Percentiles rank a stretch among this genome's conserved stretches.
Evolutionary conservation across 306 rosid genomes (phyloP).

Genomic region (Urtica urens): DNA sequence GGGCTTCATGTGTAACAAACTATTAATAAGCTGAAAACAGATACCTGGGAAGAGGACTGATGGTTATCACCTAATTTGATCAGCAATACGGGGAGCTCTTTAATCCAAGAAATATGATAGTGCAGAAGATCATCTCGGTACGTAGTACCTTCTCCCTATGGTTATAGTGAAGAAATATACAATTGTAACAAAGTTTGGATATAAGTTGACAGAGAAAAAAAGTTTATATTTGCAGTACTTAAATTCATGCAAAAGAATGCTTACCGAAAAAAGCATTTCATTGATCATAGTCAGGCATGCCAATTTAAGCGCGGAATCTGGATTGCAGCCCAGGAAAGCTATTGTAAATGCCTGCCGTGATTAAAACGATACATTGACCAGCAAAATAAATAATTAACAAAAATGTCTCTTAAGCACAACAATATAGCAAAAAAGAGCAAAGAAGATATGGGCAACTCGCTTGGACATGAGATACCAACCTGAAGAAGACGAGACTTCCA

Average conservation of each 20-base stretch:
- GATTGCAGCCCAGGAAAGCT: constrained; percentile 59
- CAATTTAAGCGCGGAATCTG: constrained; percentile 54
- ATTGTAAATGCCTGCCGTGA: constrained; percentile 84
- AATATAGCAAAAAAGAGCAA: not conserved
- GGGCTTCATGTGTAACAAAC: constrained; percentile 8
- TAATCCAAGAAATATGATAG: constrained; percentile 55
- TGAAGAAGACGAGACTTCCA: constrained; percentile 71
- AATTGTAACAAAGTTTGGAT: too few relatives aligned
- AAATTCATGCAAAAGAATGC: constrained; percentile 24
- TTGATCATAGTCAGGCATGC: constrained; percentile 62
- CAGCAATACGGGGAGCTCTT: constrained; percentile 61
- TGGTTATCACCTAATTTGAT: constrained; percentile 54
- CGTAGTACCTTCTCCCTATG: constrained; percentile 35
- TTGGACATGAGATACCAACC: constrained; percentile 40
- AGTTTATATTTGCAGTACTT: not conserved
- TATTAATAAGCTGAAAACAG: constrained; percentile 10
- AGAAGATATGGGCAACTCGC: not conserved
- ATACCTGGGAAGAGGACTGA: constrained; percentile 52
- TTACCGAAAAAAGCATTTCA: constrained; percentile 65
- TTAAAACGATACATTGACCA: constrained; percentile 7
- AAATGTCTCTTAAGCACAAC: constrained; percentile 11
- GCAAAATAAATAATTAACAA: not conserved
- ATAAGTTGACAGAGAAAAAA: not conserved
- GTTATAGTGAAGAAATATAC: too few relatives aligned
- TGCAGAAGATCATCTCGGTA: constrained; percentile 35